Evolutionary conservation across 768 basidiomycete genomes (phyloP).

Genomic region (Psilocybe azurescens): DNA sequence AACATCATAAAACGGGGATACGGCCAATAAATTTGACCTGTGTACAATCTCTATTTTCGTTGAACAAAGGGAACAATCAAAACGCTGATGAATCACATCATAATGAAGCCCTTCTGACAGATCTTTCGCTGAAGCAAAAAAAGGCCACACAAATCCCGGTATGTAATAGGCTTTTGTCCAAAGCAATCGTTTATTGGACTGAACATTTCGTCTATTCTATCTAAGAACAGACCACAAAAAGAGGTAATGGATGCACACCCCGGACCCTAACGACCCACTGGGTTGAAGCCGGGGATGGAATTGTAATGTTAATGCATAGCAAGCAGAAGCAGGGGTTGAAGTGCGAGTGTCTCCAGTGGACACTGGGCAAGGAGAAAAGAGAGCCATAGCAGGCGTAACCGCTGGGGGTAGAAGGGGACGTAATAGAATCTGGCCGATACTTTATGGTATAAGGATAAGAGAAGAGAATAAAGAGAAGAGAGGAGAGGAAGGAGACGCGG

Average conservation of each 20-base stretch:
- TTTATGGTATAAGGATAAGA: constrained; percentile 9
- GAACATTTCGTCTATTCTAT: background rate
- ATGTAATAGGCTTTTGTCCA: too few species aligned
- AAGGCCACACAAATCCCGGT: too few species aligned
- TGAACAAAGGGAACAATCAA: too few species aligned
- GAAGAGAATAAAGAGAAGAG: background rate
- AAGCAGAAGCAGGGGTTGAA: background rate
- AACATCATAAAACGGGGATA: too few species aligned
- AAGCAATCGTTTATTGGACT: background rate
- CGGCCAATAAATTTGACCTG: too few species aligned
- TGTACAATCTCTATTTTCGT: too few species aligned
- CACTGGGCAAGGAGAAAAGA: background rate
- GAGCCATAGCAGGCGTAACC: background rate
- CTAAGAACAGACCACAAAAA: background rate
- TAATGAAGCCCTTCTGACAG: too few species aligned
- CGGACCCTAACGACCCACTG: constrained; percentile 1
- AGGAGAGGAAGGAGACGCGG: background rate
- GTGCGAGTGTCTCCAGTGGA: background rate
- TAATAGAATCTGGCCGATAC: constrained; percentile 1
- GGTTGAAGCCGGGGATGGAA: background rate
- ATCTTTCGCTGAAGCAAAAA: too few species aligned
- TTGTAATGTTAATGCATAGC: too few species aligned
- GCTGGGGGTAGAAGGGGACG: background rate
- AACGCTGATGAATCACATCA: too few species aligned
- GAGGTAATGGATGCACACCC: background rate